phyloP scores from a whole-genome alignment of 208 protist genomes.

The Acanthamoeba castellanii region DNA sequence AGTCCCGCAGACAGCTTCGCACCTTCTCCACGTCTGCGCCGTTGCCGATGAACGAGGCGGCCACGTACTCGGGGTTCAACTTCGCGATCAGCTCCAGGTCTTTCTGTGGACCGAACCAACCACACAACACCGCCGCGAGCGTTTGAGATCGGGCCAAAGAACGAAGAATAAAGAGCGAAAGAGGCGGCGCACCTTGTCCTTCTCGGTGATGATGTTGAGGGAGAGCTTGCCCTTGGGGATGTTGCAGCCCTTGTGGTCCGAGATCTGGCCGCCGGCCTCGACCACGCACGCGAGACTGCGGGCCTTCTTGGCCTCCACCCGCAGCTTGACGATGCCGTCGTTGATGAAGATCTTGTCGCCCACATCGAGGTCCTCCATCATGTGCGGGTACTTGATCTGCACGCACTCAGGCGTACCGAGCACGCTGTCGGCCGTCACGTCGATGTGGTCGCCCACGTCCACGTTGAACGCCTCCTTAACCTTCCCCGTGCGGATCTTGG shows the following conservation, averaged over 20 bases:
- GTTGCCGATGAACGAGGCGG: slow-evolving; percentile 70
- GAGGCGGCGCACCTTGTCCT: slow-evolving; percentile 10
- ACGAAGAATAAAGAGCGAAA: not conserved
- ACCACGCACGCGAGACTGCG: slow-evolving; percentile 53
- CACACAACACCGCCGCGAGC: too few relatives aligned
- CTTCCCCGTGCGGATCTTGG: slow-evolving; percentile 72
- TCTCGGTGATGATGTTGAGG: slow-evolving; percentile 74
- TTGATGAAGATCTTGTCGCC: slow-evolving; percentile 76
- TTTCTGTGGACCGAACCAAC: not conserved
- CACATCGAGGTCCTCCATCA: slow-evolving; percentile 73
- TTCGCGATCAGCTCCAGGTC: slow-evolving; percentile 51
- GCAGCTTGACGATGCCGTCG: slow-evolving; percentile 74
- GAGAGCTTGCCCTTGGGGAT: slow-evolving; percentile 74
- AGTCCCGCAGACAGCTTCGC: slow-evolving; percentile 21
- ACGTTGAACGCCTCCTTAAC: slow-evolving; percentile 74
- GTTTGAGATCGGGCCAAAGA: too few relatives aligned
- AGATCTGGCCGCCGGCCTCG: slow-evolving; percentile 71
- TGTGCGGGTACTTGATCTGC: slow-evolving; percentile 75
- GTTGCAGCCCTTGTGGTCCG: slow-evolving; percentile 77
- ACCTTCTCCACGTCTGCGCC: slow-evolving; percentile 68
- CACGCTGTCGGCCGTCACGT: slow-evolving; percentile 66
- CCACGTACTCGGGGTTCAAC: slow-evolving; percentile 72
- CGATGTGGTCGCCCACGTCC: slow-evolving; percentile 70
- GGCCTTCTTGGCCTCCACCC: slow-evolving; percentile 10
- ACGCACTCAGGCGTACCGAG: slow-evolving; percentile 66